A percentile compares a stretch with the other conserved stretches of the same genome.
These are phyloP conservation scores for Nitzschia palea DNA, from an alignment of 108 stramenopile species.

Conservation along the genomic window DNA sequence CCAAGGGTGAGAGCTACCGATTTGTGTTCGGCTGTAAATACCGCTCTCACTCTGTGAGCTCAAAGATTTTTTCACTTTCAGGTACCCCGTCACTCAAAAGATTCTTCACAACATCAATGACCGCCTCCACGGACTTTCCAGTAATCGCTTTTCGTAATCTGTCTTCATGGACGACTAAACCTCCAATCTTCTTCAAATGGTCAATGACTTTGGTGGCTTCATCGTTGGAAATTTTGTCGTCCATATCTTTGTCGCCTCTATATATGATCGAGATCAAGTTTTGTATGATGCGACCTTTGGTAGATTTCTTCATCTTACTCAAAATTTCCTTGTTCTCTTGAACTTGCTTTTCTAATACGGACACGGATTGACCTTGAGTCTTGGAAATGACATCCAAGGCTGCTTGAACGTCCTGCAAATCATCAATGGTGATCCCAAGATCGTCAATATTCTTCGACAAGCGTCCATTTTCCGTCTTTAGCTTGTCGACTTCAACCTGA, in stretches of 20 bases:
- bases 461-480: conserved; percentile 51
- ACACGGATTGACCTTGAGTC: conserved; percentile 64
- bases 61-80: conserved; percentile 54
- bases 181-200: conserved; percentile 56
- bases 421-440: conserved; percentile 54
- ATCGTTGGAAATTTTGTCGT: conserved; percentile 59
- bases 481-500: conserved; percentile 55
- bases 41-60: conserved; percentile 49
- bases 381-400: conserved; percentile 66
- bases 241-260: conserved; percentile 41
- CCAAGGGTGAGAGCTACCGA: too few species aligned
- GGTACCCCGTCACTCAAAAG: conserved; percentile 50
- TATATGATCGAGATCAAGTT: conserved; percentile 70
- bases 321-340: conserved; percentile 63
- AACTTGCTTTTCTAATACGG: conserved; percentile 60
- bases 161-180: conserved; percentile 58
- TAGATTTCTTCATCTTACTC: conserved; percentile 56
- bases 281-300: conserved; percentile 61
- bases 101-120: conserved; percentile 76
- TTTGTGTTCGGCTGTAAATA: too few species aligned
- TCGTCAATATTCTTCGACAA: conserved; percentile 58
- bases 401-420: conserved; percentile 62
- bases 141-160: conserved; percentile 48
- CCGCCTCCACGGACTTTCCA: conserved; percentile 45
- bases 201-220: conserved; percentile 55